Base-by-base conservation (phyloP, 2,329 filamentous ascomycete species). In the Lasiodiplodia gonubiensis region DNA sequence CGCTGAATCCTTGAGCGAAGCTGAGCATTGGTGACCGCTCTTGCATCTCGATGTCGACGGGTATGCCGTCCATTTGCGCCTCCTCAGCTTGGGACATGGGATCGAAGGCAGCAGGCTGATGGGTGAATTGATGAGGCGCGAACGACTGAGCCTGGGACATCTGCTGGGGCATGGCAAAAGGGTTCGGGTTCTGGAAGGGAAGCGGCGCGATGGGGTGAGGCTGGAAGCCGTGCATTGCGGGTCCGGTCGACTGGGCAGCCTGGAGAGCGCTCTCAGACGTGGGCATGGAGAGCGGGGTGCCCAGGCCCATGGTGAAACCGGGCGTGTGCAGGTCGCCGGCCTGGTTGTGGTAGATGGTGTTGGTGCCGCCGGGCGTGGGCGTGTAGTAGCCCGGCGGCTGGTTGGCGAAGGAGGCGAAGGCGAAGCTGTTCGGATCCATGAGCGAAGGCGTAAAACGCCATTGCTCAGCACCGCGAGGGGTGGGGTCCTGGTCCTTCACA, bases 401-500 rank as follows among this genome's bases (percentile, higher is more conserved):
- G 78, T 92, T 92, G 70, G 90, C 89, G 75, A 97, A 94, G 67
- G 86, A 85, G 68, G 88, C 86, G 79, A 97, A 97, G 27, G 89
- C 88, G 77, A 92, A 92, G 35, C 92, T 91, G 77, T 90, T 93
- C 21, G 93, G 89, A 76, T 98, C 94, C 76, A 98, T 86, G 67
- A 97, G 84, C 25, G 93, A 95, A 4, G 94, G 93, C 2, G 94
- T 97, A 75, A 97, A 93, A 71, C 91, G 88, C 89, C 94, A 95
- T 72, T 87, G 89, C 72, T 97, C 93, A 51, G 90, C 87, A 21
- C 89, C 91, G 76, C 91, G 88, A 5, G 93, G 92, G 3, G 92
- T 97, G 23, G 92, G 90, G 75, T 97, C 93, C 74, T 91, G 88
- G 79, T 95, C 91, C 77, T 92, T 92, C 70, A 87, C 79, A 67